Base-by-base conservation (phyloP, 2,329 filamentous ascomycete genomes). In the Chaetomiaceae sp. region DNA sequence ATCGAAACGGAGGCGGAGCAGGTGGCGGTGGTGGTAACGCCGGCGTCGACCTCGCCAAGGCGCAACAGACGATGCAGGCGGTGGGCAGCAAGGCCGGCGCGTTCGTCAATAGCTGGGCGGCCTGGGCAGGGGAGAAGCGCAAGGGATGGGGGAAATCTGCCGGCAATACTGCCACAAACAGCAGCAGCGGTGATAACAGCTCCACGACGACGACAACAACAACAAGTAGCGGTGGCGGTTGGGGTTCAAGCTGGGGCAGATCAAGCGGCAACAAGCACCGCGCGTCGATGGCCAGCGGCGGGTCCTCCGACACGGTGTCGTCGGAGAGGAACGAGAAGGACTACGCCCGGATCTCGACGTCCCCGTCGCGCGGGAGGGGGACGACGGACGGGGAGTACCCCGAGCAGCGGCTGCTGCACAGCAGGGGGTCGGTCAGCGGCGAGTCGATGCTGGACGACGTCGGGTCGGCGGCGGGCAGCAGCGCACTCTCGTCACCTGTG, bases 41-140 rank as follows among this genome's bases (percentile, higher is more conserved):
- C 5, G 42, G 26, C 6, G 57, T 60, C 5, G 70, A 74, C 39
- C 44, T 68, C 20, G 57, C 59, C 52, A 75, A 72, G 50, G 60
- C 72, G 2, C 71, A 72, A 49, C 68, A 72, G 41, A 65, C 71
- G 2, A 66, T 66, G 26, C 70, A 71, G 57, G 68, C 73, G 0
- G 73, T 78, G 9, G 71, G 77, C 12, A 67, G 68, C 43, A 78
- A 75, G 57, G 81, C 81, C 2, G 74, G 78, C 34, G 73, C 80
- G 4, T 85, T 84, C 61, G 75, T 85, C 56, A 81, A 79, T 32
- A 83, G 80, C 56, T 86, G 82, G 82, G 79, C 81, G 1, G 67
- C 72, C 0, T 86, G 82, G 82, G 81, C 82, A 2, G 82, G 82
- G 40, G 86, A 93, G 68, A 91, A 90, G 68, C 74, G 83, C 7